Conservation (phyloP, 2,329 filamentous ascomycete genomes). For the Harringtonia aguacate region DNA sequence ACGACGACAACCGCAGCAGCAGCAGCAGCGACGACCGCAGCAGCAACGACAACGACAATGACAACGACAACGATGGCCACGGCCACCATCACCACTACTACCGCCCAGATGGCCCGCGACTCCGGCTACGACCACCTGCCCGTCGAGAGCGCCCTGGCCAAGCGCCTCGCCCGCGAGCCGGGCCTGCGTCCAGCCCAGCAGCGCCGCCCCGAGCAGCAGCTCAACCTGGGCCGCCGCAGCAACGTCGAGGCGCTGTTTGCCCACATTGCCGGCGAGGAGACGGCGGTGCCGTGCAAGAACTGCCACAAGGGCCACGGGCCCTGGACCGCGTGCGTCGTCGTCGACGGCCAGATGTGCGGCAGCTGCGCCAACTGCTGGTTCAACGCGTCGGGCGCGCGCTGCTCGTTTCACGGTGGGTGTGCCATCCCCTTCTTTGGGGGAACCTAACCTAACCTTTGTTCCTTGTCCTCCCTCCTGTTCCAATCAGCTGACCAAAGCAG, state of each 20-base stretch:
- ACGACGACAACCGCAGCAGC: background rate
- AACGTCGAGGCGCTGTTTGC: constrained; percentile 50
- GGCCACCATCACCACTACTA: constrained; percentile 22
- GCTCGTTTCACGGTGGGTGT: constrained; percentile 47
- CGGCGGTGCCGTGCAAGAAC: constrained; percentile 43
- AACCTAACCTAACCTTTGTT: background rate
- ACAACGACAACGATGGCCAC: constrained; percentile 13
- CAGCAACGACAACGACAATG: constrained; percentile 13
- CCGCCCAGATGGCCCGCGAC: constrained; percentile 34
- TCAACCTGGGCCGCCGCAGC: constrained; percentile 46
- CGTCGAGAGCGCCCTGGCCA: constrained; percentile 44
- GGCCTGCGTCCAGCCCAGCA: constrained; percentile 40
- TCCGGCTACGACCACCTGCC: constrained; percentile 35
- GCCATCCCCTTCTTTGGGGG: background rate
- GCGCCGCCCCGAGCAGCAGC: constrained; percentile 39
- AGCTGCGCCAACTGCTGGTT: constrained; percentile 55
- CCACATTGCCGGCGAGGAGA: constrained; percentile 41
- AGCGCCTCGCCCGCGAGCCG: constrained; percentile 36
- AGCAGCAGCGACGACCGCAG: constrained; percentile 2
- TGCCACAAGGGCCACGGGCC: constrained; percentile 50
- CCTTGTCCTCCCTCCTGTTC: background rate
- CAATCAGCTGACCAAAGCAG: background rate
- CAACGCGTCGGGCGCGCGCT: constrained; percentile 48
- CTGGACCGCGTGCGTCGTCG: constrained; percentile 48
- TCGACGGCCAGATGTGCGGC: constrained; percentile 49